A percentile compares a stretch with the other conserved stretches of the same genome.
Evolutionary conservation across 1,284 basidiomycete species (phyloP).

Genomic region (Rhodofomes roseus): DNA sequence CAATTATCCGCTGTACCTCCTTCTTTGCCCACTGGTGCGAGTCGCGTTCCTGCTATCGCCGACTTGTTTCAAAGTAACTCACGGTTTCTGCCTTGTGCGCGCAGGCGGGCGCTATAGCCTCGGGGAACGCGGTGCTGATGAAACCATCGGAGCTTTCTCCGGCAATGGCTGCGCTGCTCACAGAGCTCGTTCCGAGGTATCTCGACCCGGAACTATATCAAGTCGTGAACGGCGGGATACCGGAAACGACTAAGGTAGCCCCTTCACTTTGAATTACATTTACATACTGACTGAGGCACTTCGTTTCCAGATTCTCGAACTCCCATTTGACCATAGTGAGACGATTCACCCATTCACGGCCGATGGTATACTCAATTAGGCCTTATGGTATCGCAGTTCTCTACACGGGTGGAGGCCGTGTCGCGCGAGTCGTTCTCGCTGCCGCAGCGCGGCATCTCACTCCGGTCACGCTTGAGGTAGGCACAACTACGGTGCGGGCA

Average conservation of each 20-base stretch:
- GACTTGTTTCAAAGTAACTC: background rate
- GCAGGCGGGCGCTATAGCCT: constrained; percentile 65
- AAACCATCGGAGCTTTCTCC: constrained; percentile 79
- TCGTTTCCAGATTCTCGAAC: constrained; percentile 54
- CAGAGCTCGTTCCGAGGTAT: constrained; percentile 78
- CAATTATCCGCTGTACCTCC: constrained; percentile 53
- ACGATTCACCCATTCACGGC: background rate
- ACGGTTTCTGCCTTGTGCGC: background rate
- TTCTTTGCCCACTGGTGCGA: constrained; percentile 46
- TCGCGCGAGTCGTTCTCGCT: constrained; percentile 71
- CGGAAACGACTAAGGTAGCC: constrained; percentile 71
- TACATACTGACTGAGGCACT: no score
- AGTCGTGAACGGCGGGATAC: constrained; percentile 72
- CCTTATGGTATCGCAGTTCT: constrained; percentile 39
- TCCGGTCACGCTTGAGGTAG: constrained; percentile 40
- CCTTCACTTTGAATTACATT: no score
- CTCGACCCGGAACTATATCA: constrained; percentile 68
- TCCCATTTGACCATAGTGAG: constrained; percentile 84
- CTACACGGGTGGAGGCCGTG: constrained; percentile 56
- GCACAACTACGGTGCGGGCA: background rate
- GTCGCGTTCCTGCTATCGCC: background rate
- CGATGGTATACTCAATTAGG: background rate
- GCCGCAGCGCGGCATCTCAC: constrained; percentile 85
- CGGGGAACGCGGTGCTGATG: constrained; percentile 69
- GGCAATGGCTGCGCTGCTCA: constrained; percentile 59